Evolutionary conservation across 176 grass and related monocot species (phyloP).

Genomic region (Stipa capillata): DNA sequence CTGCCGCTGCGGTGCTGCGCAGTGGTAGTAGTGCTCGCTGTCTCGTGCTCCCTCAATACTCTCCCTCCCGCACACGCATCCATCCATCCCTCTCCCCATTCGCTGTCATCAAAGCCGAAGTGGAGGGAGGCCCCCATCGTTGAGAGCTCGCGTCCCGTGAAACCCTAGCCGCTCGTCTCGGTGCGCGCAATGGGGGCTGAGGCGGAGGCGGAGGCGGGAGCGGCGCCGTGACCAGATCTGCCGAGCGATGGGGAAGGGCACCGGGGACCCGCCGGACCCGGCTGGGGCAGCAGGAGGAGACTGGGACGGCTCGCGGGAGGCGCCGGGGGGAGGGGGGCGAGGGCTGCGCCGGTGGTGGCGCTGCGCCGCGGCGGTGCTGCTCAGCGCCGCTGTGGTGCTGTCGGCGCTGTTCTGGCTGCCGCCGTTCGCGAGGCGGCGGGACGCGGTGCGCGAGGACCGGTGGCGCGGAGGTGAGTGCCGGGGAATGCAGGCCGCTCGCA

Average conservation of each 20-base stretch:
- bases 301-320: background rate
- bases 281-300: background rate
- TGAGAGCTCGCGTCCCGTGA: background rate
- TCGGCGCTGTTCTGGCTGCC: slow-evolving; percentile 31
- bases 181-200: background rate
- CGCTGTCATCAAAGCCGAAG: background rate
- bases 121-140: background rate
- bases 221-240: slow-evolving; percentile 7
- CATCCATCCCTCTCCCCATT: background rate
- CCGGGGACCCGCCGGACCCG: slow-evolving; percentile 7
- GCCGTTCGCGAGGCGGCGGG: slow-evolving; percentile 19
- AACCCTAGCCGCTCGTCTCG: background rate
- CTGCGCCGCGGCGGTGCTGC: slow-evolving; percentile 8
- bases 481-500: background rate
- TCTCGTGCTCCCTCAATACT: background rate
- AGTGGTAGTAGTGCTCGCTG: background rate
- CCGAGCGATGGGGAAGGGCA: background rate
- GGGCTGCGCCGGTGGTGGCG: slow-evolving; percentile 16
- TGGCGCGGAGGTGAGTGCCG: slow-evolving; percentile 28
- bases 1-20: background rate
- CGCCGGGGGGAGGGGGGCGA: background rate
- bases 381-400: slow-evolving; percentile 17
- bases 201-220: background rate
- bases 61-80: background rate
- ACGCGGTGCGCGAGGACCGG: slow-evolving; percentile 3